Evolutionary conservation across 768 basidiomycete species (phyloP).

Genomic region (Lentinula aciculospora): DNA sequence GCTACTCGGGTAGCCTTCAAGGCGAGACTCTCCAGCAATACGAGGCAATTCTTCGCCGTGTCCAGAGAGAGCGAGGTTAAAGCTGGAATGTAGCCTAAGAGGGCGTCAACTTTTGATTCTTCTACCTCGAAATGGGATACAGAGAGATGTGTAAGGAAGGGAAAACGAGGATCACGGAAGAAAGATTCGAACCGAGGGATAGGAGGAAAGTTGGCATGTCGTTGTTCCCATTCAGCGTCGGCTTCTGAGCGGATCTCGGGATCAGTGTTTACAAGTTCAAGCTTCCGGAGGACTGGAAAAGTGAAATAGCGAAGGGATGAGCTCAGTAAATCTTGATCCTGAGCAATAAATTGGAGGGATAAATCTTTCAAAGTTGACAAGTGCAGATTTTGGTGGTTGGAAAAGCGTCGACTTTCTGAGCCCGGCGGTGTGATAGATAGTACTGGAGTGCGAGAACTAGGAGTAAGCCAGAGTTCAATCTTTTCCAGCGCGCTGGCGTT

Average conservation of each 20-base stretch:
- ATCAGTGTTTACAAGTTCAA: slow-evolving; percentile 37
- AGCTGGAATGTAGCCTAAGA: slow-evolving; percentile 48
- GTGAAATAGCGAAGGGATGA: slow-evolving; percentile 35
- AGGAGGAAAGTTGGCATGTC: slow-evolving; percentile 17
- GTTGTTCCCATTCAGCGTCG: slow-evolving; percentile 10
- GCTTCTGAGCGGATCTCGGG: slow-evolving; percentile 17
- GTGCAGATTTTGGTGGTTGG: slow-evolving; percentile 14
- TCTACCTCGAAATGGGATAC: slow-evolving; percentile 39
- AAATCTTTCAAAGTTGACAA: slow-evolving; percentile 35
- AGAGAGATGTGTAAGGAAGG: slow-evolving; percentile 42
- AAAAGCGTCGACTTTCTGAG: neutral
- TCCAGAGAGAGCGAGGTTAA: slow-evolving; percentile 43
- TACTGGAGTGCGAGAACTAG: neutral
- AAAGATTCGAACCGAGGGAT: slow-evolving; percentile 46
- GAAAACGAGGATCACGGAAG: slow-evolving; percentile 53
- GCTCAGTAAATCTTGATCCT: slow-evolving; percentile 30
- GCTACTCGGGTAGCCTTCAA: slow-evolving; percentile 17
- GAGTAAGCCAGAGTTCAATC: slow-evolving; percentile 34
- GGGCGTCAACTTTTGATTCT: slow-evolving; percentile 25
- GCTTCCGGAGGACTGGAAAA: slow-evolving; percentile 37
- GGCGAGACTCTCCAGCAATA: slow-evolving; percentile 33
- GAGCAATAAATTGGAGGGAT: slow-evolving; percentile 28
- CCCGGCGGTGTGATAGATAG: neutral
- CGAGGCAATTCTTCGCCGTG: slow-evolving; percentile 35
- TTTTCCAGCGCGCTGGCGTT: slow-evolving; percentile 32